Evolutionary conservation across 176 grass and related monocot genomes (phyloP).

Genomic region (Lolium perenne): DNA sequence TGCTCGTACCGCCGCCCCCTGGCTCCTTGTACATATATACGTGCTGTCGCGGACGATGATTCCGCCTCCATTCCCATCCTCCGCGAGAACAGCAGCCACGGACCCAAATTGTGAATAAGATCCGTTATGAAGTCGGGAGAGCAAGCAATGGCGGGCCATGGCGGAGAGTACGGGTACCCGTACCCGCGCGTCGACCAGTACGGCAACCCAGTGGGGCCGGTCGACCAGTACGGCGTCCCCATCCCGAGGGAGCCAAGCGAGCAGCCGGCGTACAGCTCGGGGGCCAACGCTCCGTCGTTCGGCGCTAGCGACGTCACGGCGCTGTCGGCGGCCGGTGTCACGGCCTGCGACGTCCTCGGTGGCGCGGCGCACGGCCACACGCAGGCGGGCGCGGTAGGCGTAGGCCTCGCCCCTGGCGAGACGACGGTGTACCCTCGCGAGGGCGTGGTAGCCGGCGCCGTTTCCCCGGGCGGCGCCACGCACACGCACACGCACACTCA

Average conservation of each 20-base stretch:
- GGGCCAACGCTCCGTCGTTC: neutral
- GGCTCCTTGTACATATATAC: constrained; percentile 29
- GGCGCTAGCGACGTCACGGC: neutral
- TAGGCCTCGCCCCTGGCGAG: neutral
- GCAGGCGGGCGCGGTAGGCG: neutral
- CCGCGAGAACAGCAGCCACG: neutral
- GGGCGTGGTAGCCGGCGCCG: neutral
- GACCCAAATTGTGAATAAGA: neutral
- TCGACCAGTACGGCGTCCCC: constrained; percentile 70
- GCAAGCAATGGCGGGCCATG: constrained; percentile 44
- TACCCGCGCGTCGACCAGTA: constrained; percentile 71
- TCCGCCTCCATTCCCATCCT: neutral
- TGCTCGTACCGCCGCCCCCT: neutral
- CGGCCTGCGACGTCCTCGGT: neutral
- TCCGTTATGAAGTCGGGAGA: no score
- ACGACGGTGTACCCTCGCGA: neutral
- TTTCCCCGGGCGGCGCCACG: neutral
- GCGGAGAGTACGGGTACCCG: constrained; percentile 51
- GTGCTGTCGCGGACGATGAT: neutral
- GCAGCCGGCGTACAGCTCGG: constrained; percentile 28
- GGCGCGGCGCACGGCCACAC: constrained; percentile 1
- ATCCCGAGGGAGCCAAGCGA: constrained; percentile 42
- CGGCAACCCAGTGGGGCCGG: constrained; percentile 64
- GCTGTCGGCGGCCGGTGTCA: neutral
- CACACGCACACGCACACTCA: constrained; percentile 2